These are phyloP conservation scores for Trichaptum fuscoviolaceum DNA, from an alignment of 768 basidiomycete genomes.

Conservation along the genomic window DNA sequence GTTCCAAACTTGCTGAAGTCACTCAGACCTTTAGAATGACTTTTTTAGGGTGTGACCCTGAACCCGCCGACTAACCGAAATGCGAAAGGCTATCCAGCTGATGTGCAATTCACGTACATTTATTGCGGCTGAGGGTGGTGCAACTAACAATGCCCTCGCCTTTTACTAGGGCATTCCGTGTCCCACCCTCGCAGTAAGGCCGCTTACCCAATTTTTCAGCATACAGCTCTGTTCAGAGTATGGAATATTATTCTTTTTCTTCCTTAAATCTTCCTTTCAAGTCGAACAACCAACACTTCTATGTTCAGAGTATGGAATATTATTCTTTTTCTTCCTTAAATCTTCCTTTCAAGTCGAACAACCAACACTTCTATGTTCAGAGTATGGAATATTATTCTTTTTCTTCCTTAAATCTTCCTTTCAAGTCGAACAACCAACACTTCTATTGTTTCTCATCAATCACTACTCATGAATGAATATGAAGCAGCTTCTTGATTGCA, in stretches of 20 bases:
- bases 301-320: background rate
- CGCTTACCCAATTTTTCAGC: constrained; percentile 47
- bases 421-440: no score
- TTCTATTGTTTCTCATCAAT: no score
- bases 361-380: constrained; percentile 1
- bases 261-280: no score
- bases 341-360: no score
- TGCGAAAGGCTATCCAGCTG: background rate
- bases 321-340: background rate
- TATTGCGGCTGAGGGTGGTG: background rate
- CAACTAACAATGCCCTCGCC: constrained; percentile 52
- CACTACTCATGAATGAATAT: no score
- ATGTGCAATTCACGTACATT: background rate
- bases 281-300: no score
- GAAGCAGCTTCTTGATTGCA: no score
- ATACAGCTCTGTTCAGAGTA: constrained; percentile 1
- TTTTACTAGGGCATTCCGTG: constrained; percentile 70
- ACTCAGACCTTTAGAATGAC: background rate
- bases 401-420: background rate
- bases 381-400: background rate
- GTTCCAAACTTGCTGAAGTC: no score
- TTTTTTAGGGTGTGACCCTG: background rate
- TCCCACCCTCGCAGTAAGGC: constrained; percentile 42
- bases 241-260: background rate
- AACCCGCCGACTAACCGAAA: constrained; percentile 3